phyloP scores from a whole-genome alignment of 257 asterid genomes.

The Fraxinus pennsylvanica region DNA sequence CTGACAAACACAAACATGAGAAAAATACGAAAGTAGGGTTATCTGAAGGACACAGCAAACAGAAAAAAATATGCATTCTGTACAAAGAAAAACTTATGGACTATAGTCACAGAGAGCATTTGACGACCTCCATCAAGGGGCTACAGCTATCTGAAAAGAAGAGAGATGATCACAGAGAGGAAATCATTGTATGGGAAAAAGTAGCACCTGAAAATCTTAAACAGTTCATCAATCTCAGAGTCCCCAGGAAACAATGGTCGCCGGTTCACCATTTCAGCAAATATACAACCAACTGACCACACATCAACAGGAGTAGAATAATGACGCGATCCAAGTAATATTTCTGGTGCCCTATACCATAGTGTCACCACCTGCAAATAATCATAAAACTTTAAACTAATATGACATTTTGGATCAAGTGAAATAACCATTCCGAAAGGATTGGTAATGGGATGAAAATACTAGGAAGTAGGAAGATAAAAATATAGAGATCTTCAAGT shows the following conservation, averaged over 20 bases:
- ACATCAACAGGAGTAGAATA: constrained; percentile 95
- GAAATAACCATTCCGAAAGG: neutral
- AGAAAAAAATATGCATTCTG: neutral
- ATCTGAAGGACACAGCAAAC: neutral
- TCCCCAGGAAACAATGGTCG: constrained; percentile 84
- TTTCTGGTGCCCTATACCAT: constrained; percentile 98
- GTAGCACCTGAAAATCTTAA: constrained; percentile 76
- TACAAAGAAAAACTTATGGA: no score
- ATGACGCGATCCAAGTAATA: constrained; percentile 87
- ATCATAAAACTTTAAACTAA: constrained; percentile 11
- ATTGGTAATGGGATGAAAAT: constrained; percentile 15
- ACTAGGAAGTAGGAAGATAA: neutral
- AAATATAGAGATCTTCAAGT: neutral
- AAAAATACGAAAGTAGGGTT: neutral
- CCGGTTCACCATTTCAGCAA: constrained; percentile 93
- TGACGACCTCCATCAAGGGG: neutral
- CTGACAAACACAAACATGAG: neutral
- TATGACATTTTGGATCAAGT: neutral
- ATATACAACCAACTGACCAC: constrained; percentile 98
- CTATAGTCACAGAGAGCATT: neutral
- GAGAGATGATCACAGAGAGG: constrained; percentile 6
- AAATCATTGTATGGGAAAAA: constrained; percentile 21
- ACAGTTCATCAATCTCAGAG: constrained; percentile 94
- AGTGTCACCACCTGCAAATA: constrained; percentile 81
- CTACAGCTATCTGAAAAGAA: constrained; percentile 5